These are phyloP conservation scores for Phytopythium aichiense DNA, from an alignment of 352 stramenopile genomes.

Conservation along the genomic window DNA sequence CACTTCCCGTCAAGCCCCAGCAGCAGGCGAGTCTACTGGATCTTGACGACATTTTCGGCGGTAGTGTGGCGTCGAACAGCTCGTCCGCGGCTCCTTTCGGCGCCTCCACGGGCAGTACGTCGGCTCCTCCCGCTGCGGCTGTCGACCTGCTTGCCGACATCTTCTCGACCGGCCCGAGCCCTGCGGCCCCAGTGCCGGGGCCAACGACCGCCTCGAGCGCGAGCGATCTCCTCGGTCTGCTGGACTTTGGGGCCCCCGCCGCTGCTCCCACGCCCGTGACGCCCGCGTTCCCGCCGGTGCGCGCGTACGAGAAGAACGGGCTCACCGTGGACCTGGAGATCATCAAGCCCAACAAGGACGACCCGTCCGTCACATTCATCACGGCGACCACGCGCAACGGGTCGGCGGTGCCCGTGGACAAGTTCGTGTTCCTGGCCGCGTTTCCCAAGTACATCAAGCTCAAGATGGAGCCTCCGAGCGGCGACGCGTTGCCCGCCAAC, in stretches of 20 bases:
- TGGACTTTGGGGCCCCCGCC: slow-evolving; percentile 65
- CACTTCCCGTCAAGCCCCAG: slow-evolving; percentile 11
- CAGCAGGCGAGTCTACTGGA: slow-evolving; percentile 86
- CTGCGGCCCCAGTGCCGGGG: slow-evolving; percentile 14
- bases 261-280: slow-evolving; percentile 14
- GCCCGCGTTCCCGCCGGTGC: slow-evolving; percentile 55
- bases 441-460: slow-evolving; percentile 98
- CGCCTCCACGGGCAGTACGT: slow-evolving; percentile 11
- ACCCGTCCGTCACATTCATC: slow-evolving; percentile 91
- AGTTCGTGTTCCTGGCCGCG: slow-evolving; percentile 92
- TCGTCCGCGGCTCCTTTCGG: slow-evolving; percentile 17
- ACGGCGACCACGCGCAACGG: slow-evolving; percentile 92
- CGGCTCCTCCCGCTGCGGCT: slow-evolving; percentile 16
- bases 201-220: slow-evolving; percentile 21
- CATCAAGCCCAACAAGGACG: slow-evolving; percentile 91
- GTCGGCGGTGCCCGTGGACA: slow-evolving; percentile 80
- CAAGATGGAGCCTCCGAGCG: slow-evolving; percentile 96
- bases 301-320: slow-evolving; percentile 95
- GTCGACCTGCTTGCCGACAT: slow-evolving; percentile 96
- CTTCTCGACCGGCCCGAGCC: slow-evolving; percentile 64
- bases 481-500: slow-evolving; percentile 86
- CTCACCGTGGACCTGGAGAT: slow-evolving; percentile 90
- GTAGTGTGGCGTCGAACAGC: slow-evolving; percentile 27
- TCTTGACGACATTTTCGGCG: slow-evolving; percentile 95
- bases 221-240: slow-evolving; percentile 61